phyloP scores from a whole-genome alignment of 495 filamentous ascomycete species.

The Amniculicola lignicola region DNA sequence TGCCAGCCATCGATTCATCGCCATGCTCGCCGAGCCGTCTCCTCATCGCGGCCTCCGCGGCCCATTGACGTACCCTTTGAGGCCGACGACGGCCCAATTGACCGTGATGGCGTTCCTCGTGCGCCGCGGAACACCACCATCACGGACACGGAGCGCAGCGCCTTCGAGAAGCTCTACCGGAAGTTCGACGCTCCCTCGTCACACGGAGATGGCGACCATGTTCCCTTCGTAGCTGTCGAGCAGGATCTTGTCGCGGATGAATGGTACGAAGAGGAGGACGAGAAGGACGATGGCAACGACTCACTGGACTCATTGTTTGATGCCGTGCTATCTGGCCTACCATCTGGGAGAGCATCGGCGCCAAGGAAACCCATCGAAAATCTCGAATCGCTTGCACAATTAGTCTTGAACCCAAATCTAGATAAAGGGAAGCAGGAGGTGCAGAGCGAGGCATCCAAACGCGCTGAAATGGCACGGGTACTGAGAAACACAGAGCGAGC shows the following conservation, averaged over 20 bases:
- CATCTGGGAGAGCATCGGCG: not conserved
- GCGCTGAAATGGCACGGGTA: not conserved
- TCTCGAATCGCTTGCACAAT: slow-evolving; percentile 7
- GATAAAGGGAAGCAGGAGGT: slow-evolving; percentile 1
- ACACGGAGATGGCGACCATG: not conserved
- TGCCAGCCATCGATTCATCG: slow-evolving; percentile 1
- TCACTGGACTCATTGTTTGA: slow-evolving; percentile 24
- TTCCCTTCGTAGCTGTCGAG: slow-evolving; percentile 8
- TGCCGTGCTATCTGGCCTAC: slow-evolving; percentile 1
- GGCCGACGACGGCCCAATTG: slow-evolving; percentile 1
- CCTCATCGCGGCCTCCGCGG: slow-evolving; percentile 29
- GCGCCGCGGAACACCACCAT: slow-evolving; percentile 22
- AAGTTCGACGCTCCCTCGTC: not conserved
- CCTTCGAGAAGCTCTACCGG: slow-evolving; percentile 30
- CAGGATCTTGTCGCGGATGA: slow-evolving; percentile 15
- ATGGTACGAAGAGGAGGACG: slow-evolving; percentile 14
- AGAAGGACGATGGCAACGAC: not conserved
- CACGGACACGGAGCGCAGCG: slow-evolving; percentile 27
- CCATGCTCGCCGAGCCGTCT: slow-evolving; percentile 6
- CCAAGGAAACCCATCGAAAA: not conserved
- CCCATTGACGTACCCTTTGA: slow-evolving; percentile 11
- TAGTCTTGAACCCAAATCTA: not conserved
- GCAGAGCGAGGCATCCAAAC: not conserved
- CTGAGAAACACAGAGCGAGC: slow-evolving; percentile 19
- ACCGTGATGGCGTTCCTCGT: not conserved